phyloP scores from a whole-genome alignment of 2,329 filamentous ascomycete genomes.

The Aspergillus felis region DNA sequence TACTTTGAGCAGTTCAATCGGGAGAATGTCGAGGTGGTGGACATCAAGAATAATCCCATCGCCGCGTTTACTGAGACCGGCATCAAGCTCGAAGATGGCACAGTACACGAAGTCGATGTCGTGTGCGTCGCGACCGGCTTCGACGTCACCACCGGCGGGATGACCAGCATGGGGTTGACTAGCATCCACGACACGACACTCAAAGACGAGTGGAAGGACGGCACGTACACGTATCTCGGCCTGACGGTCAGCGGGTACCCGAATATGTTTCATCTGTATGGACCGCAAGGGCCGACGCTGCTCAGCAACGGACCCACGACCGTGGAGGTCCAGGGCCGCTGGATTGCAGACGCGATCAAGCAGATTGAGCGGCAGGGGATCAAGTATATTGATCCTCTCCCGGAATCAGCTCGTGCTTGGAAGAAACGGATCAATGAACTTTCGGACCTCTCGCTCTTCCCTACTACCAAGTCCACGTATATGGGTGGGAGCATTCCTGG shows the following conservation, averaged over 20 bases:
- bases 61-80: conserved; percentile 37
- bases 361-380: conserved; percentile 46
- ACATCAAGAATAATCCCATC: conserved; percentile 44
- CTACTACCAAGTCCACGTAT: conserved; percentile 50
- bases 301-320: conserved; percentile 54
- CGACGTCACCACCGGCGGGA: conserved; percentile 40
- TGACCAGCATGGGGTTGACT: conserved; percentile 38
- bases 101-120: conserved; percentile 37
- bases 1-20: conserved; percentile 51
- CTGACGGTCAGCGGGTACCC: conserved; percentile 42
- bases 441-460: conserved; percentile 47
- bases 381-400: conserved; percentile 50
- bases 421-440: conserved; percentile 47
- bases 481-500: conserved; percentile 56
- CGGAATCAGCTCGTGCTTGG: conserved; percentile 47
- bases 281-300: conserved; percentile 54
- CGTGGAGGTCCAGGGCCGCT: conserved; percentile 55
- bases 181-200: conserved; percentile 30
- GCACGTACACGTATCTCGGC: conserved; percentile 42
- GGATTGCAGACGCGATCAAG: conserved; percentile 50
- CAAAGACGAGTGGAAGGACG: conserved; percentile 35
- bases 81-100: conserved; percentile 38
- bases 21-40: conserved; percentile 45
- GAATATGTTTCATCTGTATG: conserved; percentile 53
- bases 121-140: conserved; percentile 45